Conservation (phyloP, 169 alveolate species). For the Plasmodium vivax region DNA sequence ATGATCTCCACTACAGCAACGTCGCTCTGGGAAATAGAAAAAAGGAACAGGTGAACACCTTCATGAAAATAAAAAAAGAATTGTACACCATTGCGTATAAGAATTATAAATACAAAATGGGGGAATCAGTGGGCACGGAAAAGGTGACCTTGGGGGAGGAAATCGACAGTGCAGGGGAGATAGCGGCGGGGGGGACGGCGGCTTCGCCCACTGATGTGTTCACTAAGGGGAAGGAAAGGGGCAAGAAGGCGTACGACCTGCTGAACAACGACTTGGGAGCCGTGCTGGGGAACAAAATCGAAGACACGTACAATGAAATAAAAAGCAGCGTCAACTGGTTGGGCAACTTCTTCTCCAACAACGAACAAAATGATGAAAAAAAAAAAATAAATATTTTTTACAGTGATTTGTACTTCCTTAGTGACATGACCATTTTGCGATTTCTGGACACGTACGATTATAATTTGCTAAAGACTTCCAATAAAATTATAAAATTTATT, state of each 20-base stretch:
- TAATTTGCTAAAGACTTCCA: slow-evolving; percentile 33
- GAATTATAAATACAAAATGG: slow-evolving; percentile 7
- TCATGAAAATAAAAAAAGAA: slow-evolving; percentile 30
- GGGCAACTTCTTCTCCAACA: slow-evolving; percentile 55
- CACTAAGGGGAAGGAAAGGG: neutral
- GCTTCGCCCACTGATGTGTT: neutral
- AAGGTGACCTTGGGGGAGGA: neutral
- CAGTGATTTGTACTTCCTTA: slow-evolving; percentile 49
- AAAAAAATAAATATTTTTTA: slow-evolving; percentile 26
- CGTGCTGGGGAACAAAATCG: slow-evolving; percentile 41
- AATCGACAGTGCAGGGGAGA: neutral
- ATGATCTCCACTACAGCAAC: slow-evolving; percentile 2
- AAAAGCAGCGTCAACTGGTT: slow-evolving; percentile 65
- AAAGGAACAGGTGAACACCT: slow-evolving; percentile 21
- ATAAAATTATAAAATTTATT: slow-evolving; percentile 51
- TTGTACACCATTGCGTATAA: slow-evolving; percentile 28
- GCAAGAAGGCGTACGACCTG: slow-evolving; percentile 24
- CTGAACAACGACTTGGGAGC: slow-evolving; percentile 36
- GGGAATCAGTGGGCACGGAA: neutral
- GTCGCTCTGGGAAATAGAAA: neutral
- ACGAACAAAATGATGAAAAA: slow-evolving; percentile 36
- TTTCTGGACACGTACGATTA: slow-evolving; percentile 57
- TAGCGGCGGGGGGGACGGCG: no score
- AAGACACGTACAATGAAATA: slow-evolving; percentile 67
- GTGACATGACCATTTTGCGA: slow-evolving; percentile 49